These are phyloP conservation scores for Chaetomiaceae sp. DNA, from an alignment of 2,329 filamentous ascomycete genomes.

Conservation along the genomic window DNA sequence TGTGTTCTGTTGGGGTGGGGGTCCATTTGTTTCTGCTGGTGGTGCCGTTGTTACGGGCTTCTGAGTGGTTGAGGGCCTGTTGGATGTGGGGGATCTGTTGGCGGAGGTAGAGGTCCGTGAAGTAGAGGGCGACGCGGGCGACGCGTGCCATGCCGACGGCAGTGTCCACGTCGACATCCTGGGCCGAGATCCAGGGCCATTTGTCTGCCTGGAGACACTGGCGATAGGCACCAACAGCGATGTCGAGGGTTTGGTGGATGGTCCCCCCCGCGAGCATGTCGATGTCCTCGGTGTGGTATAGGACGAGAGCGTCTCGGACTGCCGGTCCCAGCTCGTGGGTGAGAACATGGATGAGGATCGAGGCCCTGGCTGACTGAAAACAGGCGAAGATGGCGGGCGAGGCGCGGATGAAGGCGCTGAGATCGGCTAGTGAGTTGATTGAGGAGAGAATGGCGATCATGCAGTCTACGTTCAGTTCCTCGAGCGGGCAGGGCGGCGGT, in stretches of 20 bases:
- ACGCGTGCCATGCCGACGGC: neutral
- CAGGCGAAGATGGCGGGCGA: neutral
- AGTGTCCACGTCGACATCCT: neutral
- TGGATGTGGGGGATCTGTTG: neutral
- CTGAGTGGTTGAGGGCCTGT: neutral
- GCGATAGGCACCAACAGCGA: neutral
- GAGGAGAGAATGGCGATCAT: neutral
- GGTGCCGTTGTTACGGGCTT: no score
- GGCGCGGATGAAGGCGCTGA: conserved; percentile 4
- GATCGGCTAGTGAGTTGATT: neutral
- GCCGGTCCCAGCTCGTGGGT: conserved; percentile 5
- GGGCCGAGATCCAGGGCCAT: neutral
- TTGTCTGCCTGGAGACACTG: neutral
- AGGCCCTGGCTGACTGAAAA: neutral
- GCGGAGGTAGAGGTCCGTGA: neutral
- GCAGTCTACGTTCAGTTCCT: conserved; percentile 1
- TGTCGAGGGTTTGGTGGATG: neutral
- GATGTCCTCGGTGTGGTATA: neutral
- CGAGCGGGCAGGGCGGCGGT: neutral
- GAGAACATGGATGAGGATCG: neutral
- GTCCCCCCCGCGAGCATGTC: neutral
- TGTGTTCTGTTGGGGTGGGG: neutral
- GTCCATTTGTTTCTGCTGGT: neutral
- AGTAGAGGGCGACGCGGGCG: neutral
- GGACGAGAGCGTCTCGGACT: neutral